Evolutionary conservation across 306 rosid genomes (phyloP).

Genomic region (Biancaea sappan): DNA sequence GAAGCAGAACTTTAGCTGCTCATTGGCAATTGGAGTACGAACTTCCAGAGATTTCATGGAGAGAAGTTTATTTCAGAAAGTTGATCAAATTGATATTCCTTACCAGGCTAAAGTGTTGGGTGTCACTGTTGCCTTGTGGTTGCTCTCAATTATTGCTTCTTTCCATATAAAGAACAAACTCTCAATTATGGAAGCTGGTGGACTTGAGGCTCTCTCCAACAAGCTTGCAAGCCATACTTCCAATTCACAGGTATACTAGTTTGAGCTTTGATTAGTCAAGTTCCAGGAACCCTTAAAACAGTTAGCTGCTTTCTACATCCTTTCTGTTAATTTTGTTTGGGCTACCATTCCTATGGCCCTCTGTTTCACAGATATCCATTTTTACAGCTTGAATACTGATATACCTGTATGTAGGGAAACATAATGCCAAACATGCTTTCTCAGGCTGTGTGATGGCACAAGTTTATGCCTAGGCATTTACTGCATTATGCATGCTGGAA

Average conservation of each 20-base stretch:
- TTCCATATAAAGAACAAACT: conserved; percentile 57
- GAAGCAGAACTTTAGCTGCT: conserved; percentile 57
- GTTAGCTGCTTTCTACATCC: not conserved
- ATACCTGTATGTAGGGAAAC: conserved; percentile 10
- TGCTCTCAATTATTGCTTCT: conserved; percentile 78
- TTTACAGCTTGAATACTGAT: conserved; percentile 13
- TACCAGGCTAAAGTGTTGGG: conserved; percentile 73
- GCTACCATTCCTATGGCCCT: not conserved
- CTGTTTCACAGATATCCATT: not conserved
- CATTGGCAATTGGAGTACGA: conserved; percentile 63
- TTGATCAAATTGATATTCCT: conserved; percentile 62
- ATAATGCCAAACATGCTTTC: not conserved
- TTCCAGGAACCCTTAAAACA: not conserved
- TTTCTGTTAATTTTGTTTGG: conserved; percentile 24
- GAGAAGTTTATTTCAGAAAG: conserved; percentile 70
- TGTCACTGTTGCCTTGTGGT: conserved; percentile 82
- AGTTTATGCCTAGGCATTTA: not conserved
- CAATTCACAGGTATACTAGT: conserved; percentile 69
- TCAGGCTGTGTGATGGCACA: too few relatives aligned
- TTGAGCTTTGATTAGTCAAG: conserved; percentile 14
- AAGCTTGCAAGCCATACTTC: conserved; percentile 74
- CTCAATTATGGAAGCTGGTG: conserved; percentile 78
- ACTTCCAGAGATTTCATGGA: conserved; percentile 70
- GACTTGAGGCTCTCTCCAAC: conserved; percentile 76
- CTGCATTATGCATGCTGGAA: conserved; percentile 33